Percentiles rank a stretch among this genome's conserved stretches.
These are phyloP conservation scores for Zasmidium angulare DNA, from an alignment of 2,329 filamentous ascomycete species.

Conservation along the genomic window DNA sequence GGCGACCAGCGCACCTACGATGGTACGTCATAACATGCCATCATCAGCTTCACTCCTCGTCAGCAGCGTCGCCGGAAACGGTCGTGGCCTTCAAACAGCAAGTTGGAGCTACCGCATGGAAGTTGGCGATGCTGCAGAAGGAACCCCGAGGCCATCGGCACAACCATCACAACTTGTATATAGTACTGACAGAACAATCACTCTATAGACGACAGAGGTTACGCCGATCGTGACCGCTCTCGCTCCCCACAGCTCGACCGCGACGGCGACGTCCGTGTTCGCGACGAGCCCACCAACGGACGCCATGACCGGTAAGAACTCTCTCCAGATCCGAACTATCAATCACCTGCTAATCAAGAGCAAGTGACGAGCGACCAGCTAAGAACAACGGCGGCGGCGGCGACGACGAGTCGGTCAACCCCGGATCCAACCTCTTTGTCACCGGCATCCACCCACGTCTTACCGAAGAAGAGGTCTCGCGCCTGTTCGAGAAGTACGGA, in stretches of 20 bases:
- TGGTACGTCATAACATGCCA: conserved; percentile 49
- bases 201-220: conserved; percentile 58
- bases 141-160: background rate
- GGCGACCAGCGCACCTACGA: conserved; percentile 65
- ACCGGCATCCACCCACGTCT: conserved; percentile 95
- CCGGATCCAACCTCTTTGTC: conserved; percentile 97
- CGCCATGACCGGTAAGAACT: conserved; percentile 54
- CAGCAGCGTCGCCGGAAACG: conserved; percentile 11
- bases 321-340: conserved; percentile 9
- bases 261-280: conserved; percentile 50
- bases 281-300: conserved; percentile 64
- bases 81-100: conserved; percentile 1
- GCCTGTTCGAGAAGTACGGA: conserved; percentile 97
- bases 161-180: background rate
- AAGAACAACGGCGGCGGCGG: conserved; percentile 36
- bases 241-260: conserved; percentile 54
- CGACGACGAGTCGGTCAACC: conserved; percentile 75
- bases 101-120: too few species aligned
- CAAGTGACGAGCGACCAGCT: conserved; percentile 49
- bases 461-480: conserved; percentile 83
- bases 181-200: background rate
- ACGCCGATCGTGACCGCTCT: conserved; percentile 62
- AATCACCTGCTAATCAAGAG: conserved; percentile 13
- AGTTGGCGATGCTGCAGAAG: background rate
- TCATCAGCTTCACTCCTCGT: background rate